Evolutionary conservation across 495 filamentous ascomycete genomes (phyloP).

Genomic region (Penicillium mononematosum): DNA sequence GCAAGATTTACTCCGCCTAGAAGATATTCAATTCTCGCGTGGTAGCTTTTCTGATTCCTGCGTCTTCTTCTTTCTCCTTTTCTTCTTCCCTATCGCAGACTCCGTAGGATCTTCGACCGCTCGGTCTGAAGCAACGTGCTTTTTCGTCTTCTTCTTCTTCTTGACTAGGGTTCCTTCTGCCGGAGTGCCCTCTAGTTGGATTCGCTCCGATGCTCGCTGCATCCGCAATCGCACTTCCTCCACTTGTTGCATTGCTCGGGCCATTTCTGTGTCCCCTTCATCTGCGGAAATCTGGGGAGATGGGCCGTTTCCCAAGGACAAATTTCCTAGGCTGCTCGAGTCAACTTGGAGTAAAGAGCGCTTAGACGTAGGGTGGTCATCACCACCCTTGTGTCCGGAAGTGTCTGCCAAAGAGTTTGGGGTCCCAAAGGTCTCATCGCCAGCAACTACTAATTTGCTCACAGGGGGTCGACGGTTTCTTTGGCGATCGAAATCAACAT

Average conservation of each 20-base stretch:
- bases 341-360: constrained; percentile 75
- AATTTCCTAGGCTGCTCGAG: constrained; percentile 68
- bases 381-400: background rate
- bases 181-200: constrained; percentile 68
- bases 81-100: constrained; percentile 8
- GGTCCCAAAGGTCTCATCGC: constrained; percentile 54
- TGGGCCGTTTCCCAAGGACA: constrained; percentile 54
- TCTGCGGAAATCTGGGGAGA: constrained; percentile 8
- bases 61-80: constrained; percentile 22
- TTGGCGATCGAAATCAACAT: constrained; percentile 15
- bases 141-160: constrained; percentile 65
- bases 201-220: constrained; percentile 83
- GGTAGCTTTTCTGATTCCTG: constrained; percentile 4
- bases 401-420: constrained; percentile 35
- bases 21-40: constrained; percentile 3
- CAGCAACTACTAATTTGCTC: constrained; percentile 57
- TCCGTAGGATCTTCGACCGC: constrained; percentile 1
- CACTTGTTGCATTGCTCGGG: constrained; percentile 77
- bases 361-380: constrained; percentile 43
- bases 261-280: constrained; percentile 78
- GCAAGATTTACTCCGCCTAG: background rate
- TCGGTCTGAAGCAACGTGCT: background rate
- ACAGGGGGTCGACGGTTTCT: constrained; percentile 30
- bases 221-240: constrained; percentile 83
- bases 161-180: constrained; percentile 71